Evolutionary conservation across 225 moss, liverwort and hornwort genomes (phyloP), one percentile per base, ranked within the genome.

Genomic region (Anthoceros angustus): DNA sequence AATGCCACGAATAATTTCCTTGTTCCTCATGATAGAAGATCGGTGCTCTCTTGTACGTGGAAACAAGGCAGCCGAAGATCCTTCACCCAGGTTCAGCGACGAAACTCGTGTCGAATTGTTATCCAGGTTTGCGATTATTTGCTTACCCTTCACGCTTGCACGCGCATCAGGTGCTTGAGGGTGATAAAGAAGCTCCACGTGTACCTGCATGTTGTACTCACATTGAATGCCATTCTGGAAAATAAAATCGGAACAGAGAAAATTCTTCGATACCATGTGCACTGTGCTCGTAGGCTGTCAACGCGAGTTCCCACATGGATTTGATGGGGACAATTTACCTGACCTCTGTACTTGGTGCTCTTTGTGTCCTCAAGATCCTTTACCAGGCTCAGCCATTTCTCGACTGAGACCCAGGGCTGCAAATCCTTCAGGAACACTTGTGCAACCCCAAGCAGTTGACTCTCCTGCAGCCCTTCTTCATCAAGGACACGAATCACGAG

Each of bases 131-230:
- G 71, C 68, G 50, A 68, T 62, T 67, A 43, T 76, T 65, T 76
- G 41, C 67, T 14, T 63, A 11, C 61, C 68, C 62, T 46, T 86
- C 84, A 76, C 68, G 74, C 39, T 12, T 70, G 70, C 42, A 32
- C 66, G 39, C 43, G 60, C 21, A 8, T 55, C 67, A 72, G 82
- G 77, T 9, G 88, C 84, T 63, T 82, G 88, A 21, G 73, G 79
- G 72, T 91, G 85, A 81, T 87, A 81, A 61, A 98, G 77, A 42
- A 98, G 42, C 73, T 98, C 95, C 63, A 98, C 4, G 63, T 91
- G 86, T 2, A 98, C 80, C 95, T 79, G 66, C 23, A 40, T 55
- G 5, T 10, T 9, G 11, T 64, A 2, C 25, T n/a, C 20, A 68
- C n/a, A 46, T 77, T 41, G 70, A 55, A 40, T 73, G 20, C 12